phyloP scores from a whole-genome alignment of 2,329 filamentous ascomycete genomes.

The Neonectria ditissima region DNA sequence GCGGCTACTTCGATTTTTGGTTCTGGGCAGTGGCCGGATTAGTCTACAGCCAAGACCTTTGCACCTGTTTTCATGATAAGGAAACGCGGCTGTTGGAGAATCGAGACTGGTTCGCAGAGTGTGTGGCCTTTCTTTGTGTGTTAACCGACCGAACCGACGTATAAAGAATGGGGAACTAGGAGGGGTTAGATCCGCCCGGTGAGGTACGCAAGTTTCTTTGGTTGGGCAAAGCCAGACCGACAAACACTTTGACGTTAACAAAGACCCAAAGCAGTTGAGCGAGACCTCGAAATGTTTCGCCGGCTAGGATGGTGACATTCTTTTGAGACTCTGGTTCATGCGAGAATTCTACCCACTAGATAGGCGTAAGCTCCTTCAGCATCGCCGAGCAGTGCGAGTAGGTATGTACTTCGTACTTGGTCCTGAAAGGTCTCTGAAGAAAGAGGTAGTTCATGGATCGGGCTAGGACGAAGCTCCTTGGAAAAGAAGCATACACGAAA shows the following conservation, averaged over 20 bases:
- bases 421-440: background rate
- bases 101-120: background rate
- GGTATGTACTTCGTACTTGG: background rate
- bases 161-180: background rate
- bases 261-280: background rate
- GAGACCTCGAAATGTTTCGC: background rate
- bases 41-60: conserved; percentile 26
- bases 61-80: conserved; percentile 16
- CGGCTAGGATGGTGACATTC: background rate
- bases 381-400: background rate
- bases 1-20: background rate
- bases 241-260: background rate
- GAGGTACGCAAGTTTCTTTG: conserved; percentile 6
- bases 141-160: conserved; percentile 13
- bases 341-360: background rate
- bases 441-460: background rate
- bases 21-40: conserved; percentile 26
- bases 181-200: background rate
- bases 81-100: conserved; percentile 26
- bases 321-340: background rate
- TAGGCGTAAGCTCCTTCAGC: background rate
- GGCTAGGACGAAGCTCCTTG: background rate
- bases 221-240: background rate
- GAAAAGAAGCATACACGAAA: background rate
- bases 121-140: conserved; percentile 1